Base-by-base conservation (phyloP, 2,329 filamentous ascomycete genomes). In the Gliomastix tumulicola region DNA sequence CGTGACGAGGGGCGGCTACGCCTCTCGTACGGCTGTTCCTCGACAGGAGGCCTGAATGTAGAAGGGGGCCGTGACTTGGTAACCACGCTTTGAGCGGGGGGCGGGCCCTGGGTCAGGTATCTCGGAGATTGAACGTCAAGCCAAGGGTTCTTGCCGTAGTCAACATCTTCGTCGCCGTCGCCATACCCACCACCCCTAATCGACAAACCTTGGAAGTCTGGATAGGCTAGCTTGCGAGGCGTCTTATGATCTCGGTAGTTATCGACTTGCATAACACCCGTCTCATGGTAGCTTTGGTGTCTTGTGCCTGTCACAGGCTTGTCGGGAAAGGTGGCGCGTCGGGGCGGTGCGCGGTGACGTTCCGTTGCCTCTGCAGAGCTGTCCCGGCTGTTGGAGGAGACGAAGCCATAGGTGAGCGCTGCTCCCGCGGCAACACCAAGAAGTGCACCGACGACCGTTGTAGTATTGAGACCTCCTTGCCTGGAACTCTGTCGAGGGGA, bases 401-500 rank as follows among this genome's bases (percentile, higher is more conserved):
- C 70, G 65, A 88, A 80, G 17, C 78, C 79, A 59, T 92, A 94
- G 9, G 85, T 68, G 17, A 75, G 42, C n/a, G 65, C 66, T 18
- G 65, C 67, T 12, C 64, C 82, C 15, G 85, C 85, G 13, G 85
- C 86, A 21, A 84, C 85, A 30, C 86, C 87, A 34, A 94, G 69
- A 10, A 94, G 66, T 7, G 84, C 83, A 7, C 87, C 84, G 32
- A 92, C 70, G 30, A 89, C 69, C 16, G 77, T 75, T 46, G 80
- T 80, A 28, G 76, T 69, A 34, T 67, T 70, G 27, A 75, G 60
- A 5, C 74, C 63, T 39, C 49, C 55, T 15, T 58, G 52, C 36
- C 46, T 56, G 20, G 59, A 57, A 35, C 54, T 60, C 42, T 66
- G 50, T 20, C 56, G 57, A 25, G 57, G 48, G 3, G 51, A 51